phyloP scores from a whole-genome alignment of 495 filamentous ascomycete species.

The Neurospora terricola region DNA sequence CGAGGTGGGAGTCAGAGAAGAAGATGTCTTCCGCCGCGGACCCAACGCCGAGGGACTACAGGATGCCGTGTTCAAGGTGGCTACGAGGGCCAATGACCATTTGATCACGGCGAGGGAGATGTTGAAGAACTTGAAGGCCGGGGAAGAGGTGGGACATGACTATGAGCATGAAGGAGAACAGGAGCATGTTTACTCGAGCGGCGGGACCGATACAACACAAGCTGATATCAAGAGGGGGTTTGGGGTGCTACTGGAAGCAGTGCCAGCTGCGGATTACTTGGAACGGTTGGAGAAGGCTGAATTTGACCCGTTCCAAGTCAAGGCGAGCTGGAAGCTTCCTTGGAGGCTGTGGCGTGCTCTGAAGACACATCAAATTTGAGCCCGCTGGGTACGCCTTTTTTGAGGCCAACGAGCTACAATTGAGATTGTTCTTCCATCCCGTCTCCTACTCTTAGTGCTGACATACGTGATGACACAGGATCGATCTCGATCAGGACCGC shows the following conservation, averaged over 20 bases:
- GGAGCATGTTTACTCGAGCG: conserved; percentile 54
- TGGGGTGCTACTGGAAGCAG: conserved; percentile 66
- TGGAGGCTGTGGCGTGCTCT: conserved; percentile 74
- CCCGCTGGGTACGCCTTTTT: not conserved
- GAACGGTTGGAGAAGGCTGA: conserved; percentile 63
- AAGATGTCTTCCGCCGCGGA: conserved; percentile 77
- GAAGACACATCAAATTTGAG: conserved; percentile 46
- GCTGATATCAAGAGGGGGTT: conserved; percentile 56
- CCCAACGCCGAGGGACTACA: conserved; percentile 64
- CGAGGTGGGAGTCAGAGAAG: conserved; percentile 64
- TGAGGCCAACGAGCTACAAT: not conserved
- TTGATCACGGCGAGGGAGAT: conserved; percentile 89
- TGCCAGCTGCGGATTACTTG: conserved; percentile 72
- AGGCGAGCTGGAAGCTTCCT: conserved; percentile 77
- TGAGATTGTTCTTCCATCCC: not conserved
- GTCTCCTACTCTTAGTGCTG: not conserved
- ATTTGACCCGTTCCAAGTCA: conserved; percentile 65
- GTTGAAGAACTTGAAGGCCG: conserved; percentile 65
- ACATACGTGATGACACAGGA: not conserved
- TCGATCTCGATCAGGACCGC: not conserved
- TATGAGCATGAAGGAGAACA: conserved; percentile 78
- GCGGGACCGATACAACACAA: conserved; percentile 20
- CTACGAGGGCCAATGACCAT: conserved; percentile 89
- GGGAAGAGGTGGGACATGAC: conserved; percentile 65
- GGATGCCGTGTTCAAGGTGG: conserved; percentile 86